Evolutionary conservation across 2,329 filamentous ascomycete genomes (phyloP), one percentile per base, ranked within the genome.

Genomic region (Piedraia hortae): DNA sequence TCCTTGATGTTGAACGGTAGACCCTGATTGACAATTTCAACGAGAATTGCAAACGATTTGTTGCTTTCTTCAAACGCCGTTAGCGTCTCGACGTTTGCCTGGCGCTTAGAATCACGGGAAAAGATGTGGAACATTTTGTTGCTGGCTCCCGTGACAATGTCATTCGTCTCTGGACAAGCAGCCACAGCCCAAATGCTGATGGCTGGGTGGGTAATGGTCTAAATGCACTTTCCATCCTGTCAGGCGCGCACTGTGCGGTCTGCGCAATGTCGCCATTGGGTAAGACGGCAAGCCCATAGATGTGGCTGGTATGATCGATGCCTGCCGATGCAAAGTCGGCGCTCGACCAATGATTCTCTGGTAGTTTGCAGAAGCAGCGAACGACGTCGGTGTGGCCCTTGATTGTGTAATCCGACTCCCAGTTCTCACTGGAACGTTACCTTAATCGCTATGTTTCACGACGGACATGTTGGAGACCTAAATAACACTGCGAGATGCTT

Each of bases 221-320:
- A 88, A 20, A 90, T 50, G 41, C 82, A 93, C 25, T 78, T 58
- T 8, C 53, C 60, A 19, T 70, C 73, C 33, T 61, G 68, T 85
- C 88, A 97, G 40, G 97, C 54, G 23, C 77, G 62, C 15, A 89
- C 63, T 0, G 85, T 91, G n/a, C 85, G 63, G 46, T 97, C 85
- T 45, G 97, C 21, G 88, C 71, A 14, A 97, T 54, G 39, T 91
- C 78, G 4, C 82, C 82, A 0, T 71, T 67, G 0, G 82, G 73
- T 6, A 89, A 50, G 11, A 61, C 57, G 2, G 71, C 58, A 8
- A 97, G 50, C 4, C 73, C 71, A 45, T 97, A 97, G 26, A 97
- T 85, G 42, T 90, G 97, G 39, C 70, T 88, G 26, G 89, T 78
- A 37, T 97, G 88, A 39, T 97, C 85, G 38, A 93, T 97, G 34